A percentile compares a stretch with the other conserved stretches of the same genome.
phyloP scores from a whole-genome alignment of 768 basidiomycete genomes.

The Amanita brunnescens region DNA sequence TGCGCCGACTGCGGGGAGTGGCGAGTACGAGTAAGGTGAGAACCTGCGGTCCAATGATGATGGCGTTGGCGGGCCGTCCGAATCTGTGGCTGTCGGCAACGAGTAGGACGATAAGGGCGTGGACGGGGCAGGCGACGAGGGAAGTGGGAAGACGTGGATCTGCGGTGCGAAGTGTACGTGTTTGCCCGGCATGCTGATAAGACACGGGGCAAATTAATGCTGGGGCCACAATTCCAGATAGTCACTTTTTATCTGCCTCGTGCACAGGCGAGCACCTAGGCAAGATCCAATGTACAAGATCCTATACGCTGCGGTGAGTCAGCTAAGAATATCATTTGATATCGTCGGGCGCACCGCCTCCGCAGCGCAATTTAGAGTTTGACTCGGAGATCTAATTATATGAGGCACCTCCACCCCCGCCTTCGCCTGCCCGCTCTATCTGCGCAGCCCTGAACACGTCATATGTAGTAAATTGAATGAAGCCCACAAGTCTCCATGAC shows the following conservation, averaged over 20 bases:
- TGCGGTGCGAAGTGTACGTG: slow-evolving; percentile 17
- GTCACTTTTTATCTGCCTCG: slow-evolving; percentile 6
- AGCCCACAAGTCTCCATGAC: background rate
- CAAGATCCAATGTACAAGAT: background rate
- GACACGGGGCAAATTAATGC: background rate
- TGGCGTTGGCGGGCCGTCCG: slow-evolving; percentile 12
- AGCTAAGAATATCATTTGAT: background rate
- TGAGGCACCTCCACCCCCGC: too few species aligned
- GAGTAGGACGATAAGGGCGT: slow-evolving; percentile 11
- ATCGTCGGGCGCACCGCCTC: slow-evolving; percentile 3
- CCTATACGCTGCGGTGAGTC: too few species aligned
- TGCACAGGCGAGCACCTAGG: background rate
- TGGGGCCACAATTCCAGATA: too few species aligned
- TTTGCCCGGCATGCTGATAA: slow-evolving; percentile 3
- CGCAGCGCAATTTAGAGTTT: background rate
- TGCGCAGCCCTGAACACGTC: too few species aligned
- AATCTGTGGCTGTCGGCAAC: slow-evolving; percentile 10
- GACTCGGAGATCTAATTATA: too few species aligned
- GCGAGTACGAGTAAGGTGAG: slow-evolving; percentile 11
- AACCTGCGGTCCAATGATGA: slow-evolving; percentile 9
- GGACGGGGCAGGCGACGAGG: slow-evolving; percentile 12
- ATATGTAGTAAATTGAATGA: too few species aligned
- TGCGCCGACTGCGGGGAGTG: slow-evolving; percentile 11
- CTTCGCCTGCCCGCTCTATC: too few species aligned
- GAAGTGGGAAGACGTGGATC: slow-evolving; percentile 8